These are phyloP conservation scores for Scedosporium aurantiacum DNA, from an alignment of 2,329 filamentous ascomycete species.

Conservation along the genomic window DNA sequence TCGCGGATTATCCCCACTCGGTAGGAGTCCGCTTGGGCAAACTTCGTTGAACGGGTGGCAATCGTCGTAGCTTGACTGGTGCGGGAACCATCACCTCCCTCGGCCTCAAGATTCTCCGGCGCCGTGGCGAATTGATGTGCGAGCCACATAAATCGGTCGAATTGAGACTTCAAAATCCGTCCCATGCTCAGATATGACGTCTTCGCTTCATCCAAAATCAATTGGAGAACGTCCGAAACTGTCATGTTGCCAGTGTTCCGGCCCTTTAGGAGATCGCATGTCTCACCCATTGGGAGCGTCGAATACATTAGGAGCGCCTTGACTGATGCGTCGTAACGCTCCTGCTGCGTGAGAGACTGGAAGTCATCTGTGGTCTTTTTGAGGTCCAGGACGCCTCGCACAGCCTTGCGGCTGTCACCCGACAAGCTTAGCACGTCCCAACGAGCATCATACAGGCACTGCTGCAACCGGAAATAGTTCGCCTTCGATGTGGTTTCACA, in stretches of 20 bases:
- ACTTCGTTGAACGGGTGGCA: neutral
- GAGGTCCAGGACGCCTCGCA: neutral
- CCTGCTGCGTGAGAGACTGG: neutral
- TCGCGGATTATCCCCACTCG: neutral
- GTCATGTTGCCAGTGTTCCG: neutral
- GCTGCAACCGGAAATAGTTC: conserved; percentile 19
- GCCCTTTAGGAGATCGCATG: neutral
- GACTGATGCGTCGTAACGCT: neutral
- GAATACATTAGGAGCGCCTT: neutral
- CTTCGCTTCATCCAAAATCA: neutral
- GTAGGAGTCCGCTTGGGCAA: neutral
- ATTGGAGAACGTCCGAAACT: neutral
- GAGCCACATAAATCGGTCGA: conserved; percentile 14
- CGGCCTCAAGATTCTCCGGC: neutral
- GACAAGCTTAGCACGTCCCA: conserved; percentile 11
- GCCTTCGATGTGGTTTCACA: conserved; percentile 14
- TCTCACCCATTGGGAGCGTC: neutral
- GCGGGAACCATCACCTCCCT: neutral
- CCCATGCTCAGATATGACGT: conserved; percentile 2
- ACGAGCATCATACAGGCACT: conserved; percentile 16
- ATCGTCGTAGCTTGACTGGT: neutral
- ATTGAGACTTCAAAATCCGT: conserved; percentile 10
- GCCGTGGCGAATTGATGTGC: conserved; percentile 6
- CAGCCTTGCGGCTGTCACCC: neutral
- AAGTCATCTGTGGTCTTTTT: neutral